Base-by-base conservation (phyloP, 306 rosid species). In the Comarum palustre region DNA sequence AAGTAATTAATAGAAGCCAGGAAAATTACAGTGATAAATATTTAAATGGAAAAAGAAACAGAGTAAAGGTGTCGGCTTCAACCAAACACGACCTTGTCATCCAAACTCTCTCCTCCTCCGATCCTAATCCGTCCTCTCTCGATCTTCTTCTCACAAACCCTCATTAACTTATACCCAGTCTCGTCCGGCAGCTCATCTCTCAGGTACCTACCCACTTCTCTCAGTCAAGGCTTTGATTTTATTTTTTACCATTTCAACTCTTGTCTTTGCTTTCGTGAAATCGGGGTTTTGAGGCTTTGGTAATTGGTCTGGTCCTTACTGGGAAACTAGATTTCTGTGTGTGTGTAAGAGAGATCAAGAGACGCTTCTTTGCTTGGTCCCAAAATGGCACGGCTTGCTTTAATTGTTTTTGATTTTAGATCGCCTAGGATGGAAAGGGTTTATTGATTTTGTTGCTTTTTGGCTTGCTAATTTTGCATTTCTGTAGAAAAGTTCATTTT, bases 81-180 rank as follows among this genome's bases (percentile, higher is more conserved):
- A 81, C 91, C 96, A 87, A 93, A 88, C 97, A 93, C 87, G 82
- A 90, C 85, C 98, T 85, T 83, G 86, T 86, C 90, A 73, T 79
- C 38, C 32, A 10, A 24, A 24, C 32, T 5, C 64, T 25, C 9
- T 59, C 77, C 66, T 58, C 80, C 42, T 34, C 69, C 65, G 71
- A 79, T 64, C 73, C 83, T 57, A 43, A 69, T 41, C n/a, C 68
- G 68, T 38, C 9, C 25, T 16, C 69, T n/a, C 57, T 22, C 64
- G 41, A 27, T 34, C 48, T 10, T 12, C 38, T 10, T 4, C 66
- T 60, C 64, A 4, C 17, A 69, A 80, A 66, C 75, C 80, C 76
- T 75, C 58, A 54, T 36, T 2, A 34, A 70, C 77, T 20, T 24
- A 4, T n/a, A n/a, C n/a, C n/a, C n/a, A 38, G 38, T 34, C 38